Base-by-base conservation (phyloP, 1,284 basidiomycete species). In the Apiotrichum montevideense region DNA sequence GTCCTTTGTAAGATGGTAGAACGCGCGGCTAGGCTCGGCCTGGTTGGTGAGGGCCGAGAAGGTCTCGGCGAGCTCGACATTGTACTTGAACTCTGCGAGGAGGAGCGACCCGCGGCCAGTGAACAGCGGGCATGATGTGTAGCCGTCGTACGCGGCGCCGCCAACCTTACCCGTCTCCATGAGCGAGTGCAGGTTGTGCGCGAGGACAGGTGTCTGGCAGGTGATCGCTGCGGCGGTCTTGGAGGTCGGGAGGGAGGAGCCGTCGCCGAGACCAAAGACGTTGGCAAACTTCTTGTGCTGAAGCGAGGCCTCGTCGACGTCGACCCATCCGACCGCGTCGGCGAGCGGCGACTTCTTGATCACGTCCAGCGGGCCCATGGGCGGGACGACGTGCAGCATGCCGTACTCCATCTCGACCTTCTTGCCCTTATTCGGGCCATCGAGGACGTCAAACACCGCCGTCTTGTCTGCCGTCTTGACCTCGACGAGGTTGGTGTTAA, bases 191-290 rank as follows among this genome's bases (percentile, higher is more conserved):
- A 97, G 75, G 78, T 98, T 98, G 76, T 95, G 88, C 1, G 87
- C 85, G 50, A 98, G 80, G 2, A 98, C 87, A n/a, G 95, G 95
- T 0, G 89, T 86, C 74, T 98, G 90, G 0, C 84, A 84, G 2
- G 89, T 92, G 68, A 97, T 88, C 1, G 94, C 95, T 2, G 95
- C 94, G 0, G 89, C 90, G 1, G 95, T 98, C 82, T 96, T 98
- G 75, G 89, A 92, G 11, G 92, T 98, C 6, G 94, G 93, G 45
- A 96, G 78, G 52, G 86, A 90, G 33, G 90, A 89, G 63, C 88
- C 89, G 72, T 98, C 95, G 33, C 95, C 95, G 21, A 96, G 72
- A 7, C 88, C 83, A 76, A 94, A 98, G 37, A 98, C 82, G 75
- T 97, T 97, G 55, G 80, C 77, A 72, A 75, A 82, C 61, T 93